These are phyloP conservation scores for Cercophora samala DNA, from an alignment of 495 filamentous ascomycete species.

Conservation along the genomic window DNA sequence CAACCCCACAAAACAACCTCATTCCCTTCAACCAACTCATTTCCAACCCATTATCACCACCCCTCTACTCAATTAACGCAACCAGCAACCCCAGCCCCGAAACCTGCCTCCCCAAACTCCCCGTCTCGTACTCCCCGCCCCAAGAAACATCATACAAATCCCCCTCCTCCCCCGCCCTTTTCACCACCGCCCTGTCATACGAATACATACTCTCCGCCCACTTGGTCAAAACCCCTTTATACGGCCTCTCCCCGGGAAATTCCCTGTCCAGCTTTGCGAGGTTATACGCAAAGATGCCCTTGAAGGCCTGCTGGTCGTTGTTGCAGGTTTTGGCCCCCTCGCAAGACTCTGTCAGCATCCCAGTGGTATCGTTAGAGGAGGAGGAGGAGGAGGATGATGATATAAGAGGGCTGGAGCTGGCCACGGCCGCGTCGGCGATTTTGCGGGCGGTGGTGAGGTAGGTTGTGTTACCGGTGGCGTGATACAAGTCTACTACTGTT, in stretches of 20 bases:
- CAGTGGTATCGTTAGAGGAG: conserved; percentile 16
- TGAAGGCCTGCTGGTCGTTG: conserved; percentile 63
- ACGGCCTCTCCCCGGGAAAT: neutral
- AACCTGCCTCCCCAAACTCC: neutral
- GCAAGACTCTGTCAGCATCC: conserved; percentile 60
- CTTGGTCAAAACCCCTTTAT: neutral
- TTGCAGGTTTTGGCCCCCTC: conserved; percentile 49
- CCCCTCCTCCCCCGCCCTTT: neutral
- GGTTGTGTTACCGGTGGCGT: conserved; percentile 23
- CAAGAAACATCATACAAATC: neutral
- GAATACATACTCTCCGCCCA: neutral
- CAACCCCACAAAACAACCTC: too few relatives aligned
- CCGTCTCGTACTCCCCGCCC: neutral
- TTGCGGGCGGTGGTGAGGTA: conserved; percentile 51
- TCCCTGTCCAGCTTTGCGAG: conserved; percentile 44
- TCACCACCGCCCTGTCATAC: neutral
- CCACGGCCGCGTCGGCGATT: conserved; percentile 51
- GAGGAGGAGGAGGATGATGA: neutral
- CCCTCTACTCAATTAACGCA: neutral
- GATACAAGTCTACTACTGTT: conserved; percentile 33
- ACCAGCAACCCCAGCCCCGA: neutral
- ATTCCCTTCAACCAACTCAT: too few relatives aligned
- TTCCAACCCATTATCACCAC: neutral
- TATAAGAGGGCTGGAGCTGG: conserved; percentile 27
- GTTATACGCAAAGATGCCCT: conserved; percentile 68